Evolutionary conservation across 176 grass and related monocot species (phyloP).

Genomic region (Oryza punctata): DNA sequence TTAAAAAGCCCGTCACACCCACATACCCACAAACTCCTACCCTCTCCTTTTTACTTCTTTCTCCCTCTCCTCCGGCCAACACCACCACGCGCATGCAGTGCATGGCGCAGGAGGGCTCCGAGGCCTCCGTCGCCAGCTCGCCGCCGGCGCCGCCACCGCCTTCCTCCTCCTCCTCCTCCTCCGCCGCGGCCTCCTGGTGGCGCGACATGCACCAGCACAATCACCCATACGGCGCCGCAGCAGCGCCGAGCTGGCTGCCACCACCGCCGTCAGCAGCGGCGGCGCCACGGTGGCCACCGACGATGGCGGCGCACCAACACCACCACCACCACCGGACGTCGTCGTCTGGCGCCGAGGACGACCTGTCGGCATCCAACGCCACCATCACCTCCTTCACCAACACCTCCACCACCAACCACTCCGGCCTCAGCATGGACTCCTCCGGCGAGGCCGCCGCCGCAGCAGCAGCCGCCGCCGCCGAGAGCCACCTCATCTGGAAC

Average conservation of each 20-base stretch:
- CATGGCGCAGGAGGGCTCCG: constrained; percentile 83
- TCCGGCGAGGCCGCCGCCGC: constrained; percentile 32
- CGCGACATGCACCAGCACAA: constrained; percentile 45
- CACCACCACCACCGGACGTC: constrained; percentile 15
- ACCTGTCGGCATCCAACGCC: constrained; percentile 56
- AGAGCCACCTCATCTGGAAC: constrained; percentile 82
- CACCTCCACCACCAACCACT: constrained; percentile 53
- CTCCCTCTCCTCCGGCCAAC: background rate
- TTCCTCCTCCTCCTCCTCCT: constrained; percentile 8
- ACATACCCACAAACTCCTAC: constrained; percentile 33
- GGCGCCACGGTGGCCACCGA: constrained; percentile 45
- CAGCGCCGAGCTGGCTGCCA: constrained; percentile 21
- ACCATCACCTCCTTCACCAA: constrained; percentile 60
- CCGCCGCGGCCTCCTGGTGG: constrained; percentile 49
- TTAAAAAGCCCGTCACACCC: constrained; percentile 34
- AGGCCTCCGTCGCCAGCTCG: constrained; percentile 77
- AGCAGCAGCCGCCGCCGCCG: constrained; percentile 35
- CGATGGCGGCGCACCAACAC: background rate
- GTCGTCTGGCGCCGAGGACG: constrained; percentile 36
- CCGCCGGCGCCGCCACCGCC: constrained; percentile 38
- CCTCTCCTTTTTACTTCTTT: background rate
- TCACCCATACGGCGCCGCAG: constrained; percentile 20
- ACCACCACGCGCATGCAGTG: constrained; percentile 36
- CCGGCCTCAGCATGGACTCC: constrained; percentile 76
- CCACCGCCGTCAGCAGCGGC: background rate